phyloP scores from a whole-genome alignment of 2,329 filamentous ascomycete genomes.

The Pseudogymnoascus destructans region DNA sequence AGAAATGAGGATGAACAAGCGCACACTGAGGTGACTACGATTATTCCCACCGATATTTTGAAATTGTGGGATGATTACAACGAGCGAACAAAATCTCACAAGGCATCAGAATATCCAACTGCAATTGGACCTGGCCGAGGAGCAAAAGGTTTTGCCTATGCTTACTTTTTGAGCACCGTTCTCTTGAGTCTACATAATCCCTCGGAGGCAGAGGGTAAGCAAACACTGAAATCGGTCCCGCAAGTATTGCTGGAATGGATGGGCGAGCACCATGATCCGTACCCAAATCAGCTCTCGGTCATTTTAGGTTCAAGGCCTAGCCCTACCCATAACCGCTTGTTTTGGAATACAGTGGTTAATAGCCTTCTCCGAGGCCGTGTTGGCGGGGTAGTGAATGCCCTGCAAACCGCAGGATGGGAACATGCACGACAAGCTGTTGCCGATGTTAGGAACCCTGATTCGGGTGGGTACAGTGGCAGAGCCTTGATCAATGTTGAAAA shows the following conservation, averaged over 20 bases:
- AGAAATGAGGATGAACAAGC: constrained; percentile 41
- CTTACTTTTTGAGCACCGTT: constrained; percentile 64
- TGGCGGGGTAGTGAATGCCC: constrained; percentile 47
- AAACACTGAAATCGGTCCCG: constrained; percentile 45
- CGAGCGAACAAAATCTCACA: constrained; percentile 33
- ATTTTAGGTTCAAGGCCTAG: constrained; percentile 54
- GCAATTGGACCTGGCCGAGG: constrained; percentile 53
- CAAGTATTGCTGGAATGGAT: constrained; percentile 77
- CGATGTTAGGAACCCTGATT: constrained; percentile 40
- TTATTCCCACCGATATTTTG: constrained; percentile 38
- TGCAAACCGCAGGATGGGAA: constrained; percentile 67
- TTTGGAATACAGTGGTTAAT: constrained; percentile 75
- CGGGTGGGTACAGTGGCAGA: constrained; percentile 56
- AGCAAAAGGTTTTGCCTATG: constrained; percentile 56
- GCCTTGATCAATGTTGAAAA: constrained; percentile 68
- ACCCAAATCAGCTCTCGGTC: constrained; percentile 51
- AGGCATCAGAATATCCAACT: constrained; percentile 40
- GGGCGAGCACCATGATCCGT: constrained; percentile 59
- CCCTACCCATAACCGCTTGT: constrained; percentile 62
- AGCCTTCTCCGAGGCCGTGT: constrained; percentile 66
- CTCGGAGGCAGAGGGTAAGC: constrained; percentile 12
- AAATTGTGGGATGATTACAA: constrained; percentile 42
- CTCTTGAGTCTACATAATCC: constrained; percentile 70
- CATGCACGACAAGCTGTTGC: constrained; percentile 52
- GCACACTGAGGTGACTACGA: constrained; percentile 43